phyloP scores from a whole-genome alignment of 1,284 basidiomycete species.

The Ceratobasidium sp. region DNA sequence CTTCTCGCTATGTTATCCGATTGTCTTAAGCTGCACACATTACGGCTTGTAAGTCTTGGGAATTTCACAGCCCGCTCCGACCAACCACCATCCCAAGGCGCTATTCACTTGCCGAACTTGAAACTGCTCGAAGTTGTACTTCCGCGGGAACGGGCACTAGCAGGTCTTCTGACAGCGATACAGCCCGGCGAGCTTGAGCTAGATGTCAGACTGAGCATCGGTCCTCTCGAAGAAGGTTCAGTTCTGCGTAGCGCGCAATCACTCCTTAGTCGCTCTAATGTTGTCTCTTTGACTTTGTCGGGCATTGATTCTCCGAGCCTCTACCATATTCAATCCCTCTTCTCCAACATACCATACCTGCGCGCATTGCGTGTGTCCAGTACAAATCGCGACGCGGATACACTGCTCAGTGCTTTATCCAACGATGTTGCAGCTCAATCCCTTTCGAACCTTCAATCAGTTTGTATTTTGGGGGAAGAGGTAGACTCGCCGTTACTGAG shows the following conservation, averaged over 20 bases:
- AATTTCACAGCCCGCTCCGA: neutral
- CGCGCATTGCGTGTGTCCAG: neutral
- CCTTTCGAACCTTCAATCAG: neutral
- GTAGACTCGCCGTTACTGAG: neutral
- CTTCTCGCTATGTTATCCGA: too few species aligned
- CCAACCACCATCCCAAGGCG: too few species aligned
- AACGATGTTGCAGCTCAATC: too few species aligned
- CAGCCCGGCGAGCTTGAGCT: neutral
- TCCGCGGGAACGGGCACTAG: neutral
- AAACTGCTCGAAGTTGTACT: neutral
- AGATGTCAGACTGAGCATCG: neutral
- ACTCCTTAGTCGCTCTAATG: neutral
- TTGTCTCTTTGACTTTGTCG: neutral
- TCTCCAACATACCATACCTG: neutral
- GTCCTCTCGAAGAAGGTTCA: neutral
- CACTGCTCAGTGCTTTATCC: neutral
- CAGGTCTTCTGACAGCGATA: neutral
- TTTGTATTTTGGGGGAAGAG: neutral
- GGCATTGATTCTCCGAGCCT: neutral
- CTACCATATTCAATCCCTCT: neutral
- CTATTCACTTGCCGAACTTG: neutral
- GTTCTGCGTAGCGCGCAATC: neutral
- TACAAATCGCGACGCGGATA: neutral
- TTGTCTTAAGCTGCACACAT: too few species aligned
- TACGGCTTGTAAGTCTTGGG: too few species aligned